Conservation (phyloP, 2,329 filamentous ascomycete genomes). For the Colletotrichum navitas region DNA sequence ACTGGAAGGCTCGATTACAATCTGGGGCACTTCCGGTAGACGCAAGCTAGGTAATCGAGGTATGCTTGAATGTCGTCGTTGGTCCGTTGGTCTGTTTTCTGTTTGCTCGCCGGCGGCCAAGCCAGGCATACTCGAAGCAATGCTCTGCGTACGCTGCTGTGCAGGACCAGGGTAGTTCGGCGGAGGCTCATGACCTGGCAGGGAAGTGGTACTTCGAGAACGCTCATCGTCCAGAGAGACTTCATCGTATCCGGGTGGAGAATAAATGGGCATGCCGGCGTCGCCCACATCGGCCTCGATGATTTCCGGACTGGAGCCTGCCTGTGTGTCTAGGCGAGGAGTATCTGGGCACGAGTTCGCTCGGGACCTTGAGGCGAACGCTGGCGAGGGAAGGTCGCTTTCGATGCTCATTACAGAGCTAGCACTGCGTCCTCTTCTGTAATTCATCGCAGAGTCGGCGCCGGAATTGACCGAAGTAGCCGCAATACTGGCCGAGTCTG, state of each 20-base stretch:
- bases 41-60: constrained; percentile 67
- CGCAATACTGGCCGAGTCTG: constrained; percentile 76
- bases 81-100: constrained; percentile 45
- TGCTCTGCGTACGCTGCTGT: constrained; percentile 41
- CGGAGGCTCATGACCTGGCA: constrained; percentile 58
- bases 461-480: constrained; percentile 51
- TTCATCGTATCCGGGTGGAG: constrained; percentile 68
- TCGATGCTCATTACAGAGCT: constrained; percentile 69
- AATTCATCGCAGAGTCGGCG: constrained; percentile 50
- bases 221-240: constrained; percentile 58
- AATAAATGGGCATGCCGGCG: constrained; percentile 57
- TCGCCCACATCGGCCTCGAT: constrained; percentile 65
- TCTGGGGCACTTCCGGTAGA: constrained; percentile 64
- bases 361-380: constrained; percentile 53
- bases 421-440: constrained; percentile 62
- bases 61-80: constrained; percentile 48
- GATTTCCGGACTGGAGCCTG: constrained; percentile 66
- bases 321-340: constrained; percentile 54
- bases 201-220: constrained; percentile 57
- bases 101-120: constrained; percentile 29
- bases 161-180: constrained; percentile 63
- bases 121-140: constrained; percentile 44
- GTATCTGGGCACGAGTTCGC: constrained; percentile 59
- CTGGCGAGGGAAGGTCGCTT: constrained; percentile 58
- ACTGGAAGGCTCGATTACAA: constrained; percentile 69